These are phyloP conservation scores for Sisymbrium irio DNA, from an alignment of 345 rosid species.

Conservation along the genomic window DNA sequence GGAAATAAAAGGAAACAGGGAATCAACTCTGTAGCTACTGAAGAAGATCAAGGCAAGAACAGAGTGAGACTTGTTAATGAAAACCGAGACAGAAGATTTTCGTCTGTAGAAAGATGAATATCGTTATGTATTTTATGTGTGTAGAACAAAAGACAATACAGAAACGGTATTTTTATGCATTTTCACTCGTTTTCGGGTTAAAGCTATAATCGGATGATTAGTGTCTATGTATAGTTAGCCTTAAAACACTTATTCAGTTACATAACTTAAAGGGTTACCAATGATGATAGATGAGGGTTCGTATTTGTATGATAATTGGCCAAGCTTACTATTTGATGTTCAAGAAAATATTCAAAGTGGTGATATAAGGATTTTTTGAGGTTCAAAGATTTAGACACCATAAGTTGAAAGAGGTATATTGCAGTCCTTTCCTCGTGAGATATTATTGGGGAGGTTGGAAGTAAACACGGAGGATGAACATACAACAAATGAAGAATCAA, in stretches of 20 bases:
- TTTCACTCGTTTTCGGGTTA: neutral
- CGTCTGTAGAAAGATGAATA: neutral
- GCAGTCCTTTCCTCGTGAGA: neutral
- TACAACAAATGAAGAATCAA: slow-evolving; percentile 7
- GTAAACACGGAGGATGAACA: neutral
- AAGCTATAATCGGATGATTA: too few relatives aligned
- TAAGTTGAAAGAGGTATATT: neutral
- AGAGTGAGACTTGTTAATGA: neutral
- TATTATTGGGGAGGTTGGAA: neutral
- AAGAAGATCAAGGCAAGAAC: neutral
- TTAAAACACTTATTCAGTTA: too few relatives aligned
- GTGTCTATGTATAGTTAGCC: too few relatives aligned
- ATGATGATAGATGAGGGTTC: too few relatives aligned
- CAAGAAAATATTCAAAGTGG: too few relatives aligned
- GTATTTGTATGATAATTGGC: too few relatives aligned
- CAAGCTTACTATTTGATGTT: too few relatives aligned
- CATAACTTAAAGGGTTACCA: too few relatives aligned
- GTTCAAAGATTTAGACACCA: neutral
- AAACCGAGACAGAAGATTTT: neutral
- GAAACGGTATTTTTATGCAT: neutral
- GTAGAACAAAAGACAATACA: slow-evolving; percentile 8
- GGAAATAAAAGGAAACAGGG: slow-evolving; percentile 23
- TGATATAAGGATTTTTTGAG: neutral
- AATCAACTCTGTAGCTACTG: neutral
- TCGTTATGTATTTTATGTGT: neutral